Conservation (phyloP, 169 alveolate species). For the Eimeria maxima region DNA sequence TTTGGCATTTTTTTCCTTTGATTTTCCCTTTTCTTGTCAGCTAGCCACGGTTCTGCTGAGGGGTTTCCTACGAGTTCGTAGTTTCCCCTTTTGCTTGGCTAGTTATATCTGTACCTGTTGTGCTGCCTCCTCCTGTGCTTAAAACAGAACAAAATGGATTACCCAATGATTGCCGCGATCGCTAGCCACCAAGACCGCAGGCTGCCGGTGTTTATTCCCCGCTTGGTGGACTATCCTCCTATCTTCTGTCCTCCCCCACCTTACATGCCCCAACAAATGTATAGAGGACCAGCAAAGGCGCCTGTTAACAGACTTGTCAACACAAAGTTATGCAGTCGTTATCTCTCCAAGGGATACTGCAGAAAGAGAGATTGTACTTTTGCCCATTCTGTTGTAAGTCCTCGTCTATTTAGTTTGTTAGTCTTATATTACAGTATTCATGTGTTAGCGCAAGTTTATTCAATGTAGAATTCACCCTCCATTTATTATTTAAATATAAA, state of each 20-base stretch:
- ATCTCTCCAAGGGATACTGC: slow-evolving; percentile 48
- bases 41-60: too few species aligned
- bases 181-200: slow-evolving; percentile 6
- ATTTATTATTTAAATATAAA: too few species aligned
- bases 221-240: not conserved
- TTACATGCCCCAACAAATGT: not conserved
- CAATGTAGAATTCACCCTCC: not conserved
- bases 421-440: too few species aligned
- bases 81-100: not conserved
- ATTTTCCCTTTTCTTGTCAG: too few species aligned
- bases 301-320: slow-evolving; percentile 5
- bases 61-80: not conserved
- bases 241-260: not conserved
- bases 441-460: not conserved
- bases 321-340: slow-evolving; percentile 14
- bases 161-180: slow-evolving; percentile 6
- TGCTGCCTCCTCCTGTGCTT: not conserved
- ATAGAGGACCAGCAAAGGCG: not conserved
- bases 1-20: too few species aligned
- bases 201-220: slow-evolving; percentile 30
- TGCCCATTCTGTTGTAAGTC: slow-evolving; percentile 22
- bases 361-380: slow-evolving; percentile 49
- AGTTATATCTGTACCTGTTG: not conserved
- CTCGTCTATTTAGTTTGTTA: too few species aligned
- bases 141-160: not conserved